phyloP scores from a whole-genome alignment of 148 eudicot genomes.

The Rhododendron simsii region DNA sequence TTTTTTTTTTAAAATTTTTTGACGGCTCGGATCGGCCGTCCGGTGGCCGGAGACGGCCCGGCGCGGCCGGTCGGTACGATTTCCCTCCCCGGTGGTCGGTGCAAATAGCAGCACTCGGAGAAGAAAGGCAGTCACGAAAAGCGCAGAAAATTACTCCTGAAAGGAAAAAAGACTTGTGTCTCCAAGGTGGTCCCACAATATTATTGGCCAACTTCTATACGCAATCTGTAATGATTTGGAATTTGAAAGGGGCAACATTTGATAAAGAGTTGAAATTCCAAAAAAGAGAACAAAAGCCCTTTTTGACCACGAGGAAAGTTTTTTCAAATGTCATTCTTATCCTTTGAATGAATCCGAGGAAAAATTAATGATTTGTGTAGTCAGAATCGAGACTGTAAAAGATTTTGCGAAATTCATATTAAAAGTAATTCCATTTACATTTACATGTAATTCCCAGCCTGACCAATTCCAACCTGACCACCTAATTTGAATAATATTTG shows the following conservation, averaged over 20 bases:
- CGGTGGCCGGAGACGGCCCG: too few species aligned
- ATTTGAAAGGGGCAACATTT: slow-evolving; percentile 3
- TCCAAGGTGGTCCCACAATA: background rate
- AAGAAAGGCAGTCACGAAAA: background rate
- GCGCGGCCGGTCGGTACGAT: too few species aligned
- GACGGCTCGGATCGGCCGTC: too few species aligned
- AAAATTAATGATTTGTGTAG: background rate
- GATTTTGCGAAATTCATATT: too few species aligned
- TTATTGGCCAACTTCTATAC: background rate
- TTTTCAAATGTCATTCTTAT: slow-evolving; percentile 2
- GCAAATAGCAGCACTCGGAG: too few species aligned
- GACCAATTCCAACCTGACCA: background rate
- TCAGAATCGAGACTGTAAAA: too few species aligned
- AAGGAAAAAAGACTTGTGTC: background rate
- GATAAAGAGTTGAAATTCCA: slow-evolving; percentile 7
- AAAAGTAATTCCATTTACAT: too few species aligned
- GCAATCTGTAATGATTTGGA: slow-evolving; percentile 12
- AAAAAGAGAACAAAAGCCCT: background rate
- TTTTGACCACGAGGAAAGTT: background rate
- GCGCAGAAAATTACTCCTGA: background rate
- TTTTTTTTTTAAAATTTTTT: too few species aligned
- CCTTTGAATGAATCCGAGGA: background rate
- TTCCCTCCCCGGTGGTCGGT: too few species aligned
- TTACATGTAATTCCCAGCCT: too few species aligned
- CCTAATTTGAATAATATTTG: background rate